A percentile compares a stretch with the other conserved stretches of the same genome.
Evolutionary conservation across 176 grass and related monocot genomes (phyloP).

Genomic region (Cenchrus purpureus): DNA sequence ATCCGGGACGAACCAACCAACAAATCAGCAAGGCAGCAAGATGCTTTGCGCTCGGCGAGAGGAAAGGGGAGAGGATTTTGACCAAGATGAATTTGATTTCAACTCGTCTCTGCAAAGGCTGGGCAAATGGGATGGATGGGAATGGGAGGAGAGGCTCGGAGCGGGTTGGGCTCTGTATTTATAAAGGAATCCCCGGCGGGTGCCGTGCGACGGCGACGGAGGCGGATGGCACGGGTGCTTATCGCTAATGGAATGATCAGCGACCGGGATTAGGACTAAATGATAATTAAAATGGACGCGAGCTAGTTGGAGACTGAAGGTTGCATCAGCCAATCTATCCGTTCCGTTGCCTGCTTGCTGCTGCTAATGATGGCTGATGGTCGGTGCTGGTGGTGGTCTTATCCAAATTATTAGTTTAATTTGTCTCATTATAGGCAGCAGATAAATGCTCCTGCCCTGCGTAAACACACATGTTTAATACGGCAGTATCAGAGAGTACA

Average conservation of each 20-base stretch:
- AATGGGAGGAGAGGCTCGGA: not conserved
- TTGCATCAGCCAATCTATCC: constrained; percentile 12
- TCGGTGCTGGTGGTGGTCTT: not conserved
- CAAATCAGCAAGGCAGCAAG: not conserved
- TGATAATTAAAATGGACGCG: too few relatives aligned
- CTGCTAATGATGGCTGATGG: not conserved
- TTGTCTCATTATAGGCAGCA: not conserved
- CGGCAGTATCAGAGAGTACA: not conserved
- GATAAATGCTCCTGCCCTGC: not conserved
- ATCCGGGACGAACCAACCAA: not conserved
- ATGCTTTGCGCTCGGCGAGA: constrained; percentile 3
- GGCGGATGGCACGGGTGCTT: constrained; percentile 36
- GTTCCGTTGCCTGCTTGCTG: not conserved
- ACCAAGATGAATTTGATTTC: not conserved
- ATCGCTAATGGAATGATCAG: constrained; percentile 13
- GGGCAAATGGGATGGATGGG: not conserved
- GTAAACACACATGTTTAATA: not conserved
- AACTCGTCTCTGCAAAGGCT: not conserved
- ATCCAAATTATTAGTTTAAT: not conserved
- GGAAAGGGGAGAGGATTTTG: not conserved
- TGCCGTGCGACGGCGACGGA: constrained; percentile 11
- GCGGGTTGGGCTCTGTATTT: constrained; percentile 24
- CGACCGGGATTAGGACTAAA: constrained; percentile 5
- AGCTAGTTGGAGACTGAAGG: not conserved
- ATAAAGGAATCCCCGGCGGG: constrained; percentile 35